A percentile compares a stretch with the other conserved stretches of the same genome.
Conservation (phyloP, 208 protist species). For the Trypanosoma avium region DNA sequence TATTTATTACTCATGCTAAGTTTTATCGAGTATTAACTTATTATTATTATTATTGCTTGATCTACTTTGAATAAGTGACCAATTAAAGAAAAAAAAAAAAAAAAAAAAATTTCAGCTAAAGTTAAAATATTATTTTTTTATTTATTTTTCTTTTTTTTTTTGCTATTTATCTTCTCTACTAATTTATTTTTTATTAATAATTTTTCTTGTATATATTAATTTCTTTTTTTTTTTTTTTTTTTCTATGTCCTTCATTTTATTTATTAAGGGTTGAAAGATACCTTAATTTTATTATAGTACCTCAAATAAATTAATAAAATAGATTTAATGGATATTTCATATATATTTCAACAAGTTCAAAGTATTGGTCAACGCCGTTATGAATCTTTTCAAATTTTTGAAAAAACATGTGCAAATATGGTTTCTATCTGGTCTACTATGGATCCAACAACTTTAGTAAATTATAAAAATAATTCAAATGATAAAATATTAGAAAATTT, state of each 20-base stretch:
- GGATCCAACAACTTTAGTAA: no score
- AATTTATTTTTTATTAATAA: neutral
- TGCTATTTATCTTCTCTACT: constrained; percentile 3
- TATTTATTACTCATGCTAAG: neutral
- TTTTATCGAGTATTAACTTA: no score
- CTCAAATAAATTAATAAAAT: neutral
- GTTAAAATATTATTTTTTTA: no score
- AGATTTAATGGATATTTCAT: no score
- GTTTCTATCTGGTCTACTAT: constrained; percentile 4
- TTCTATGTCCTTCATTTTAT: neutral
- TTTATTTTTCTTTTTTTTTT: neutral
- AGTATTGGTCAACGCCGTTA: neutral
- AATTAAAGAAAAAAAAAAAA: no score
- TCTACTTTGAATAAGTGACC: no score
- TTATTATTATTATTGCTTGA: no score
- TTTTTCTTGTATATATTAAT: neutral
- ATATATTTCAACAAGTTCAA: constrained; percentile 10
- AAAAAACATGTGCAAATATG: constrained; percentile 12
- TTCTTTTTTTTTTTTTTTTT: constrained; percentile 18
- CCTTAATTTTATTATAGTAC: no score
- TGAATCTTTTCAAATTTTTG: neutral
- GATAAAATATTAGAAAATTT: neutral
- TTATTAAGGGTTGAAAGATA: neutral
- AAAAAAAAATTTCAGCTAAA: no score
- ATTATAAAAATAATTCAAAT: neutral